phyloP scores from a whole-genome alignment of 192 early-diverging fungal genomes.

The Coemansia aciculifera region DNA sequence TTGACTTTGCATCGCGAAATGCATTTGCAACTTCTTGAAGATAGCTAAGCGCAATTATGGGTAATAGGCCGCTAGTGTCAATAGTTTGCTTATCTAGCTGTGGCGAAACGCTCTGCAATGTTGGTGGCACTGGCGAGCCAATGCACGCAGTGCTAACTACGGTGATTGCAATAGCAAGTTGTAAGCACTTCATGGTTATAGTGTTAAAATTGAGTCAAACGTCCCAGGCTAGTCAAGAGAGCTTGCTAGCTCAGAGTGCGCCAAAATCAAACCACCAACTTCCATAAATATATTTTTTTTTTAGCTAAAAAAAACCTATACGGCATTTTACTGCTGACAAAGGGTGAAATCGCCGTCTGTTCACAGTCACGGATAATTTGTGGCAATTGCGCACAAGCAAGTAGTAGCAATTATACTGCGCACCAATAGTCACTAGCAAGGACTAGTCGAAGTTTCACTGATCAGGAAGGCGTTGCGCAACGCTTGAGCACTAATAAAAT shows the following conservation, averaged over 20 bases:
- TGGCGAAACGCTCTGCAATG: neutral
- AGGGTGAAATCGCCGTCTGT: neutral
- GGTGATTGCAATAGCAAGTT: neutral
- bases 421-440: neutral
- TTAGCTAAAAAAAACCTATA: neutral
- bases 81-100: neutral
- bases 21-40: constrained; percentile 11
- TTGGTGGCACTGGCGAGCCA: neutral
- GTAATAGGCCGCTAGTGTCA: constrained; percentile 1
- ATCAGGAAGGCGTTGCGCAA: constrained; percentile 45
- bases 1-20: constrained; percentile 3
- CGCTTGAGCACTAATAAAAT: constrained; percentile 26
- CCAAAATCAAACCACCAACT: neutral
- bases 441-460: constrained; percentile 1
- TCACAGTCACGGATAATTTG: neutral
- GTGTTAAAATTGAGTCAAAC: neutral
- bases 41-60: constrained; percentile 17
- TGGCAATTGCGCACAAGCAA: neutral
- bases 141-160: neutral
- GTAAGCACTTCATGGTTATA: neutral
- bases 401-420: neutral
- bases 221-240: neutral
- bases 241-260: neutral
- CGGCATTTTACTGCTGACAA: neutral
- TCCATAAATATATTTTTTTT: neutral